Percentiles rank a stretch among this genome's conserved stretches.
Evolutionary conservation across 208 protist genomes (phyloP).

Genomic region (Zelonia costaricensis): DNA sequence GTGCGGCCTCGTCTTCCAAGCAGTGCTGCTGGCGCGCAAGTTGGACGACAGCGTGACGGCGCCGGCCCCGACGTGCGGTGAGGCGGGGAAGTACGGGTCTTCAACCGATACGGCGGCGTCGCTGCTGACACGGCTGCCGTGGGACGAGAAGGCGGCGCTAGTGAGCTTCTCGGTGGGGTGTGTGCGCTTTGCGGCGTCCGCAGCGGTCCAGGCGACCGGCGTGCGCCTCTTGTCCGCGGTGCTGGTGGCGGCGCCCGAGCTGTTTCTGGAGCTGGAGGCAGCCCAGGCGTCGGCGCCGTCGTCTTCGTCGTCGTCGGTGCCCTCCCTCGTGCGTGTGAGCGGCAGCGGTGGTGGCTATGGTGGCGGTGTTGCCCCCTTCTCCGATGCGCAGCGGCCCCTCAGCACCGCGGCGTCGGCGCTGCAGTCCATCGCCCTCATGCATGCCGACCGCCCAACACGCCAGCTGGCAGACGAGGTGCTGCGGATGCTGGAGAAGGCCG

Average conservation of each 20-base stretch:
- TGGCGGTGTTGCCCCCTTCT: neutral
- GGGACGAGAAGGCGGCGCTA: slow-evolving; percentile 46
- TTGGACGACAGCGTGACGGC: slow-evolving; percentile 4
- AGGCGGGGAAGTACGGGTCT: neutral
- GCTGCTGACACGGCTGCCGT: slow-evolving; percentile 23
- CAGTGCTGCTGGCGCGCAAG: slow-evolving; percentile 38
- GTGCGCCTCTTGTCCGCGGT: slow-evolving; percentile 72
- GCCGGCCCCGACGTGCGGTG: neutral
- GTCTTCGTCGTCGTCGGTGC: too few relatives aligned
- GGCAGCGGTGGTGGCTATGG: too few relatives aligned
- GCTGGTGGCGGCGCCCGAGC: slow-evolving; percentile 60
- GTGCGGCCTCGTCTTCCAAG: slow-evolving; percentile 54
- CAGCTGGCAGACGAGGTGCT: slow-evolving; percentile 63
- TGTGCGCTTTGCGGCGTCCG: slow-evolving; percentile 43
- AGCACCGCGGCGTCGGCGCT: slow-evolving; percentile 35
- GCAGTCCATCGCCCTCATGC: slow-evolving; percentile 49
- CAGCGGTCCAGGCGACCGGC: slow-evolving; percentile 57
- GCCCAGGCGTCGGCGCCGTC: neutral
- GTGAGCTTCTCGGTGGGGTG: slow-evolving; percentile 67
- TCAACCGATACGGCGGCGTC: neutral
- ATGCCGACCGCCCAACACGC: slow-evolving; percentile 47
- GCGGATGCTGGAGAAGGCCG: slow-evolving; percentile 29
- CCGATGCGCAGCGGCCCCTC: slow-evolving; percentile 14
- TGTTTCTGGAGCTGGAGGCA: slow-evolving; percentile 29
- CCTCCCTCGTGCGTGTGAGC: neutral